Conservation (phyloP, 129 eudicot genomes). For the Lactuca sativa region DNA sequence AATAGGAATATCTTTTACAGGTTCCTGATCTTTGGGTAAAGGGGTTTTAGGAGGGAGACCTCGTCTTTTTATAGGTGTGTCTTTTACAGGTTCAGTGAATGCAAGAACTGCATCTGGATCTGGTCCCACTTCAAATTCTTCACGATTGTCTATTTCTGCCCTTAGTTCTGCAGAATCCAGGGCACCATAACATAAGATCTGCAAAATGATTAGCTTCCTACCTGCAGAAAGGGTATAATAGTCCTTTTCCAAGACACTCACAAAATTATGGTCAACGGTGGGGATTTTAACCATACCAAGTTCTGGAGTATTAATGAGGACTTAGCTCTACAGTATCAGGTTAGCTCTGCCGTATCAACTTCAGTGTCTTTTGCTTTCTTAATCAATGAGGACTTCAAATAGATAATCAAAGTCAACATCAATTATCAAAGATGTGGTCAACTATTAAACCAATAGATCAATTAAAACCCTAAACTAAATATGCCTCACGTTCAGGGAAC, state of each 20-base stretch:
- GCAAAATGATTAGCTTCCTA: conserved; percentile 58
- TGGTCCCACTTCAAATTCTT: conserved; percentile 64
- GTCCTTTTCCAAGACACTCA: conserved; percentile 60
- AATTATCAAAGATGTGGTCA: too few species aligned
- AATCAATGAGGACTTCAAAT: too few species aligned
- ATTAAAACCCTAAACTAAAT: too few species aligned
- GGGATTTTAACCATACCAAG: too few species aligned
- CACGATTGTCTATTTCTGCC: conserved; percentile 77
- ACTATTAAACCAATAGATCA: too few species aligned
- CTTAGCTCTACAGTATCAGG: too few species aligned
- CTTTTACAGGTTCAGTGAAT: conserved; percentile 12
- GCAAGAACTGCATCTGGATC: conserved; percentile 46
- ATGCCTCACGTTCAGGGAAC: too few species aligned
- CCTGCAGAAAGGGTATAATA: conserved; percentile 72
- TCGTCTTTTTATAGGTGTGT: background rate
- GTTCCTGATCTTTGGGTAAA: conserved; percentile 49
- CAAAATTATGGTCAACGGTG: background rate
- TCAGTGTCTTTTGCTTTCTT: too few species aligned
- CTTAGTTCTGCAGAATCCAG: conserved; percentile 72
- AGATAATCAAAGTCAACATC: too few species aligned
- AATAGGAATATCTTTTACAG: conserved; percentile 30
- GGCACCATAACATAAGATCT: conserved; percentile 83
- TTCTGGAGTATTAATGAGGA: too few species aligned
- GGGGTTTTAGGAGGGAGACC: conserved; percentile 43
- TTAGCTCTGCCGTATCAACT: too few species aligned